Base-by-base conservation (phyloP, 2,329 filamentous ascomycete genomes). In the Arthrobotrys megalospora region DNA sequence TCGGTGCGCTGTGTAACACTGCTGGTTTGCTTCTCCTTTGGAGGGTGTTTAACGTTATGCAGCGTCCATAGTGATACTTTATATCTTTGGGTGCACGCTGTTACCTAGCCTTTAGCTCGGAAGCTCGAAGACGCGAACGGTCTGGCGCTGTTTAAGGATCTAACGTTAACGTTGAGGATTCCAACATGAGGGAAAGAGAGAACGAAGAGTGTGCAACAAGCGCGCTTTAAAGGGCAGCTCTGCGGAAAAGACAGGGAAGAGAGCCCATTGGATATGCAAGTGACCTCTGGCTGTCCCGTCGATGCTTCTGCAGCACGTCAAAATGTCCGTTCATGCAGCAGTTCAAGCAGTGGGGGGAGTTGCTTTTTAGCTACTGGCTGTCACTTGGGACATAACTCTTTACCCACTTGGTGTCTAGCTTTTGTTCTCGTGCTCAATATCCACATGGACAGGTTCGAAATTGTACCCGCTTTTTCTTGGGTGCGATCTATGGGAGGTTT, bases 241-340 rank as follows among this genome's bases (percentile, higher is more conserved):
- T 28, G 36, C 38, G 50, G 58, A 50, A 63, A 66, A 10, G 55
- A 48, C 62, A 73, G 69, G 69, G 60, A 72, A 72, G 24, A 10
- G 68, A 58, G 69, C 50, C 58, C 60, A 66, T 65, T 76, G 65
- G 28, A 69, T 76, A 70, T 76, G 72, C 72, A 70, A 69, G 64
- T 76, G 72, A 69, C 72, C 48, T 76, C 64, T 68, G 64, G 65
- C 72, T 76, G 72, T 76, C 72, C 72, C 65, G 72, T 69, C 64
- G 64, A 76, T 76, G 72, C 64, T 76, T 69, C 64, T 69, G 72
- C 72, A 76, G 72, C 72, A 76, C 47, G 72, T 76, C 72, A 76
- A 76, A 76, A 69, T 68, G 72, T 41, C 64, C 64, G 72, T 53
- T 41, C 52, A 24, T 53, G 71, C 52, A 63, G 64, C 55, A 43